phyloP scores from a whole-genome alignment of 2,329 filamentous ascomycete species.

The Xylariaceae sp. region DNA sequence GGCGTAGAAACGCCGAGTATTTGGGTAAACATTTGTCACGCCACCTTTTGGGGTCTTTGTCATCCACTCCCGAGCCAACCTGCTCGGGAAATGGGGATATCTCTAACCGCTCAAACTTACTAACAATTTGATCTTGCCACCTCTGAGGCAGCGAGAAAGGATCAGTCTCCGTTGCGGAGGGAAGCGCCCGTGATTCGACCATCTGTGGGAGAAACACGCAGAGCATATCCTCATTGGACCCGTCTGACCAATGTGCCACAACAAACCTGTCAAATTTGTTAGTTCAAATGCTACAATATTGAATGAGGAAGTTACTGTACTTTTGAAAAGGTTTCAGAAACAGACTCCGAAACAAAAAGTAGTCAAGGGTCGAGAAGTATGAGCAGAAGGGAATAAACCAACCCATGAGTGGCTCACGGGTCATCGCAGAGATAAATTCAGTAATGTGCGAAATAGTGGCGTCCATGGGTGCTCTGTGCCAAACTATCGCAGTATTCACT shows the following conservation, averaged over 20 bases:
- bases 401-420: slow-evolving; percentile 59
- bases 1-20: slow-evolving; percentile 62
- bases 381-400: slow-evolving; percentile 86
- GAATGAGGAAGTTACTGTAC: slow-evolving; percentile 39
- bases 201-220: slow-evolving; percentile 66
- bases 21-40: slow-evolving; percentile 61
- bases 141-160: slow-evolving; percentile 56
- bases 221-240: slow-evolving; percentile 61
- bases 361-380: slow-evolving; percentile 69
- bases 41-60: slow-evolving; percentile 60
- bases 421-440: slow-evolving; percentile 61
- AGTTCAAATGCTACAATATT: not conserved
- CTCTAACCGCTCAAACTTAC: slow-evolving; percentile 63
- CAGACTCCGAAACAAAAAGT: slow-evolving; percentile 72
- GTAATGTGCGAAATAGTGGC: slow-evolving; percentile 67
- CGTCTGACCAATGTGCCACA: slow-evolving; percentile 66
- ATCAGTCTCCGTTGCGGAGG: slow-evolving; percentile 48
- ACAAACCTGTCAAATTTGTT: slow-evolving; percentile 60
- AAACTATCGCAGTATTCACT: slow-evolving; percentile 59
- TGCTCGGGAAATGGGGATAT: slow-evolving; percentile 62
- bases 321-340: slow-evolving; percentile 78
- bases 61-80: slow-evolving; percentile 46
- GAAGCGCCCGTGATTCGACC: slow-evolving; percentile 53
- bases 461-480: slow-evolving; percentile 76
- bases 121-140: slow-evolving; percentile 71